These are phyloP conservation scores for Pholiota conissans DNA, from an alignment of 768 basidiomycete species.

Conservation along the genomic window DNA sequence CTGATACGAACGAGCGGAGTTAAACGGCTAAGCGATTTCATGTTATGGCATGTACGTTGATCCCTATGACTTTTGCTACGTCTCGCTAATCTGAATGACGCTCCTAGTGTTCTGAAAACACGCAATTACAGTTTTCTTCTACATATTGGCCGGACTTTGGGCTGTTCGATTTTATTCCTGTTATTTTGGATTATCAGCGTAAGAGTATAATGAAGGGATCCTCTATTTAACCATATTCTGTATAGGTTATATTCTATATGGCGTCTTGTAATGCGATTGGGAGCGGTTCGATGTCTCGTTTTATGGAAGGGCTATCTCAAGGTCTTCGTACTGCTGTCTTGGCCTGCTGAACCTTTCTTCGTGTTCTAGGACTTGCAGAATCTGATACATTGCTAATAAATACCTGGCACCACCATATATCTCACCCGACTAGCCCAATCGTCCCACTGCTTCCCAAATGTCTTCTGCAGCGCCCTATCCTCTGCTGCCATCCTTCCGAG, in stretches of 20 bases:
- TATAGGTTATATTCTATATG: neutral
- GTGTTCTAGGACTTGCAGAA: too few species aligned
- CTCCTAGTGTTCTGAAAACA: slow-evolving; percentile 74
- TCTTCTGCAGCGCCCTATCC: slow-evolving; percentile 10
- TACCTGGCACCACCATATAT: slow-evolving; percentile 10
- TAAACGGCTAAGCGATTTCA: slow-evolving; percentile 81
- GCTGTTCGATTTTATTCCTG: slow-evolving; percentile 80
- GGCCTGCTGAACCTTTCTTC: too few species aligned
- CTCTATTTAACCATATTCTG: neutral
- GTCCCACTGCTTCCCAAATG: slow-evolving; percentile 13
- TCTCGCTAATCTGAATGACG: too few species aligned
- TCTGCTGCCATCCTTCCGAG: slow-evolving; percentile 15
- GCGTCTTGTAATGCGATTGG: neutral
- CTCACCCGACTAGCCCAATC: slow-evolving; percentile 9
- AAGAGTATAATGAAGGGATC: slow-evolving; percentile 53
- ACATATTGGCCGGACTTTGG: slow-evolving; percentile 96
- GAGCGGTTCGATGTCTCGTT: neutral
- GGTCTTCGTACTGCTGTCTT: too few species aligned
- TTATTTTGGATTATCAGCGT: slow-evolving; percentile 86
- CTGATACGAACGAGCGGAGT: slow-evolving; percentile 92
- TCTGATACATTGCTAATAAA: neutral
- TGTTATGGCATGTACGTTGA: slow-evolving; percentile 88
- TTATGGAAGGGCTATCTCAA: too few species aligned
- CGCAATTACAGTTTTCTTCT: slow-evolving; percentile 83
- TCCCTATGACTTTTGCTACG: neutral